Base-by-base conservation (phyloP, 164 flowering plant species). In the Chimonanthus praecox region DNA sequence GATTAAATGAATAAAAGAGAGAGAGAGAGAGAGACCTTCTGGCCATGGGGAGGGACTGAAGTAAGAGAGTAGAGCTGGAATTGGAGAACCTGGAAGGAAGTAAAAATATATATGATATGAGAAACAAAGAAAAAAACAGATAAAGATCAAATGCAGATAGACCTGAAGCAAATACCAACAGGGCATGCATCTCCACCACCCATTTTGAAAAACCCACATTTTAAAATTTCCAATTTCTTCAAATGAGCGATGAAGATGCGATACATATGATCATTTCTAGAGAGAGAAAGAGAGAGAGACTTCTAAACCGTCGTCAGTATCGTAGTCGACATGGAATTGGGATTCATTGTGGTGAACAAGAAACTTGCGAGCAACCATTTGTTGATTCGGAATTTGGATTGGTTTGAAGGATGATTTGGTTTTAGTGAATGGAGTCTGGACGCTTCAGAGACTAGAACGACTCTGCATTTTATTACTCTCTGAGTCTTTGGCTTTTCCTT, bases 1-100 rank as follows among this genome's bases (percentile, higher is more conserved):
- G 4, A 49, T 2, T 58, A 4, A 65, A 49, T 2, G 54, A 67
- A 13, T 21, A 4, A 71, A n/a, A 70, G 47, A 66, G 47, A 78
- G 49, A 44, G 47, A 71, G 3, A 45, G 62, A 70, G 9, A 46
- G 10, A 49, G 46, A 90, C 99, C 95, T 89, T 87, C 75, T 92
- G 99, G 7, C 89, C 84, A 6, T 92, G 91, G 3, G 99, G 99
- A 54, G 88, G 92, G 58, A 95, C 48, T 61, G 90, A 87, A 33
- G 98, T 91, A 78, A 95, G 88, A 51, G 98, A 95, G 86, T 88
- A 95, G 61, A 95, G 88, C 86, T 95, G 99, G 83, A 77, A 88
- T 68, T 87, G 84, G 79, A 95, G 82, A 63, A 92, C 97, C 97
- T 92, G 84, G 20, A 81, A 79, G 62, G 13, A 18, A 46, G 33